phyloP scores from a whole-genome alignment of 345 rosid genomes.

The Eucalyptus victrix region DNA sequence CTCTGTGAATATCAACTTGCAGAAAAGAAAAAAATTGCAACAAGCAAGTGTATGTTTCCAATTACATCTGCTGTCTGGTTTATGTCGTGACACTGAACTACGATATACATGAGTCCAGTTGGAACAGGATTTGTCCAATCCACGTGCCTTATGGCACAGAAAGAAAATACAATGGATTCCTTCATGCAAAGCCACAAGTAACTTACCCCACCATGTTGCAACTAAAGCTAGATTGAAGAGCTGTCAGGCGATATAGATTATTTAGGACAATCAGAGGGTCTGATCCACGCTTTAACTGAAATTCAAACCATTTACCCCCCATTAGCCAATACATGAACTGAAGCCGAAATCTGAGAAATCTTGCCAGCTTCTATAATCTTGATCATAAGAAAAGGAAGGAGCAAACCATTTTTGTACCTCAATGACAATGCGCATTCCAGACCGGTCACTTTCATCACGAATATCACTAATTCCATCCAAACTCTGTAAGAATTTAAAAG shows the following conservation, averaged over 20 bases:
- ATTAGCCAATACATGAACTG: neutral
- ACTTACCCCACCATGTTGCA: constrained; percentile 98
- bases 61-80: neutral
- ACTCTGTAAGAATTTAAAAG: constrained; percentile 21
- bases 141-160: neutral
- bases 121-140: neutral
- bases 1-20: neutral
- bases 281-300: constrained; percentile 82
- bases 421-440: constrained; percentile 90
- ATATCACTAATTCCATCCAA: constrained; percentile 92
- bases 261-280: constrained; percentile 75
- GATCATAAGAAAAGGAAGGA: neutral
- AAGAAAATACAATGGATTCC: neutral
- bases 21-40: neutral
- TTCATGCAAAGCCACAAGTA: neutral
- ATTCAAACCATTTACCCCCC: neutral
- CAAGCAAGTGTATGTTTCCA: neutral
- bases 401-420: constrained; percentile 41
- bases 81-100: neutral
- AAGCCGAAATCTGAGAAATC: neutral
- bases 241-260: constrained; percentile 77
- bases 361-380: neutral
- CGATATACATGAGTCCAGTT: neutral
- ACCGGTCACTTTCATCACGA: constrained; percentile 94
- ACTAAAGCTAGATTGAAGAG: constrained; percentile 92